phyloP scores from a whole-genome alignment of 2,329 filamentous ascomycete species.

The Claviceps sp. region DNA sequence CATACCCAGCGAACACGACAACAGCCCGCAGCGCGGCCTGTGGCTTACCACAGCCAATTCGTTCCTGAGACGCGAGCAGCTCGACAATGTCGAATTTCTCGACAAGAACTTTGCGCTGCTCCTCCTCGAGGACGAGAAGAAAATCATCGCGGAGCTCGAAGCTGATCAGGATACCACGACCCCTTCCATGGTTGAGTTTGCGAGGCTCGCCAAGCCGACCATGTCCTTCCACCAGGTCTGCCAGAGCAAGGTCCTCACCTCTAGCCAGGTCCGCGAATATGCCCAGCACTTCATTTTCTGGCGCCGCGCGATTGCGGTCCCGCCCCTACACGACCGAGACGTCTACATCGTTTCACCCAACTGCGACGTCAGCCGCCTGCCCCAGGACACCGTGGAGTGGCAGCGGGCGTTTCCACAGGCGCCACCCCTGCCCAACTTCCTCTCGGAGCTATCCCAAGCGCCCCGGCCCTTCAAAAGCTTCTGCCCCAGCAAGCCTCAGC shows the following conservation, averaged over 20 bases:
- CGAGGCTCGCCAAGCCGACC: conserved; percentile 58
- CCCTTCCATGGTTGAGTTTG: conserved; percentile 67
- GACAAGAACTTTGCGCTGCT: conserved; percentile 81
- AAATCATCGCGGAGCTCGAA: conserved; percentile 60
- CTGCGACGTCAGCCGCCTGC: conserved; percentile 61
- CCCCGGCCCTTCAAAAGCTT: conserved; percentile 74
- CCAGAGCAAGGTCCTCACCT: conserved; percentile 56
- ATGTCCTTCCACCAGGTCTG: conserved; percentile 59
- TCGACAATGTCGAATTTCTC: conserved; percentile 53
- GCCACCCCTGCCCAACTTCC: conserved; percentile 71
- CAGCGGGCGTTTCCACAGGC: conserved; percentile 69
- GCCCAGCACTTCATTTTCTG: conserved; percentile 92
- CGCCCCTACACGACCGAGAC: conserved; percentile 78
- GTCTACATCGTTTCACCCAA: conserved; percentile 88
- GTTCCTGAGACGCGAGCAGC: conserved; percentile 53
- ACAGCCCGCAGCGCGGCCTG: conserved; percentile 53
- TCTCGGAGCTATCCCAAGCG: conserved; percentile 67
- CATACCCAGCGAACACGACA: conserved; percentile 54
- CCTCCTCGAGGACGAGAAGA: conserved; percentile 69
- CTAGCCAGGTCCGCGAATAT: conserved; percentile 72
- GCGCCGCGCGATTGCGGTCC: conserved; percentile 83
- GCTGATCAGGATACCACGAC: conserved; percentile 64
- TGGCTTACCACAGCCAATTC: conserved; percentile 83
- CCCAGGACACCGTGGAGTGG: conserved; percentile 58
- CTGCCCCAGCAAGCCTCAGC: conserved; percentile 78